phyloP scores from a whole-genome alignment of 352 stramenopile genomes.

The Pythium brachiatum region DNA sequence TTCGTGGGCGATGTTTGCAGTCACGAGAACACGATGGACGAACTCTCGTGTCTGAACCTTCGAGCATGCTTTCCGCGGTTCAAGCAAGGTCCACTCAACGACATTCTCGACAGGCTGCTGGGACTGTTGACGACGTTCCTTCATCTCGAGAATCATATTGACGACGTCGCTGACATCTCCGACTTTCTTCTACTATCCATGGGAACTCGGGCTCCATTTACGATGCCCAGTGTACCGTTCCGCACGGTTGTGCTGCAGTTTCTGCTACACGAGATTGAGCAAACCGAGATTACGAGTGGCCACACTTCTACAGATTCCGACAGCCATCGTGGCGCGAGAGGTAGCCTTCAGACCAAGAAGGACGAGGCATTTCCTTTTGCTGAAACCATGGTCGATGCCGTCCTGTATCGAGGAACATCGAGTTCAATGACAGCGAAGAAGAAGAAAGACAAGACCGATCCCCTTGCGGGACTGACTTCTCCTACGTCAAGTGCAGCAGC shows the following conservation, averaged over 20 bases:
- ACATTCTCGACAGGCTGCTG: slow-evolving; percentile 48
- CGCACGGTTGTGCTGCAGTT: slow-evolving; percentile 22
- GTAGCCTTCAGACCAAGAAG: slow-evolving; percentile 8
- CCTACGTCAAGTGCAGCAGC: slow-evolving; percentile 4
- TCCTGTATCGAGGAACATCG: slow-evolving; percentile 1
- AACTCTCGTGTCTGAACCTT: slow-evolving; percentile 31
- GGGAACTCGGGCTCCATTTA: slow-evolving; percentile 11
- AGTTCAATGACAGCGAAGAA: slow-evolving; percentile 5
- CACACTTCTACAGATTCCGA: not conserved
- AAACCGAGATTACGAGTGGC: not conserved
- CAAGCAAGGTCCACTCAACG: slow-evolving; percentile 31
- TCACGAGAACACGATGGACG: slow-evolving; percentile 32
- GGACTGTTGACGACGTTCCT: slow-evolving; percentile 43
- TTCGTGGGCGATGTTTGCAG: slow-evolving; percentile 58
- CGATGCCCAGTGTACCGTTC: slow-evolving; percentile 14
- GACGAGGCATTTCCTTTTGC: slow-evolving; percentile 14
- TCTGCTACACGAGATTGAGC: slow-evolving; percentile 24
- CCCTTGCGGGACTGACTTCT: slow-evolving; percentile 6
- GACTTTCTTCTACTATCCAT: slow-evolving; percentile 59
- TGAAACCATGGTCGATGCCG: slow-evolving; percentile 15
- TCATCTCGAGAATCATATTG: slow-evolving; percentile 54
- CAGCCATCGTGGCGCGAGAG: not conserved
- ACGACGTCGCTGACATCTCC: slow-evolving; percentile 42
- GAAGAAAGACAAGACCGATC: slow-evolving; percentile 19
- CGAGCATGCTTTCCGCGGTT: slow-evolving; percentile 59